Base-by-base conservation (phyloP, 305 asterid species). In the Fraxinus angustifolia region DNA sequence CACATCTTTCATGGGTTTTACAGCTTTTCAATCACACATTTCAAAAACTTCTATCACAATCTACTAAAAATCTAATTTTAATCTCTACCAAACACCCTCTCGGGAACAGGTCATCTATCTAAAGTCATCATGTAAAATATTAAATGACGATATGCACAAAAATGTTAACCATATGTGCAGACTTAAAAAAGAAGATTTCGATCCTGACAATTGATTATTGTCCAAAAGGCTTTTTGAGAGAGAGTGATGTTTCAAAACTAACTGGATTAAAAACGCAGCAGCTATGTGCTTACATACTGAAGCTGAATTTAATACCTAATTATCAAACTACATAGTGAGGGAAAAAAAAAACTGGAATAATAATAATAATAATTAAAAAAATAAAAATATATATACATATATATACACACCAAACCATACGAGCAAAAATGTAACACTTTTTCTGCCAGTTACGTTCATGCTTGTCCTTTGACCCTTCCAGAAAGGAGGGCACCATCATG, bases 401-500 rank as follows among this genome's bases (percentile, higher is more conserved):
- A 42, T 14, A 48, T n/a, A 48, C 58, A 12, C 28, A 35, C 42
- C n/a, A 73, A 56, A 21, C 36, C 77, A 53, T 10, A 33, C 0
- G 6, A 50, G 53, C 45, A 53, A 75, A 82, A 36, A 67, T 75
- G 78, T 34, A 11, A 19, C 70, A 76, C 38, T 67, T 48, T 50
- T n/a, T 78, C 58, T 21, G 26, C 62, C 60, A 36, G 17, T 62
- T 62, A 62, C 3, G 19, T 12, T 58, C 21, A 42, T 42, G 60
- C 60, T 38, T 14, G 26, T 62, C 73, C 23, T 58, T 34, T 14
- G 53, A 62, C 48, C 40, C 21, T 21, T 11, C 74, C 38, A 67
- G 74, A 12, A 36, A 36, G 33, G 50, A 75, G 68, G 23, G 42
- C 62, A 81, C 50, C 74, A 78, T 42, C 73, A 53, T 34, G 19